Percentiles rank a stretch among this genome's conserved stretches.
phyloP scores from a whole-genome alignment of 257 asterid species.

The Primulina tabacum region DNA sequence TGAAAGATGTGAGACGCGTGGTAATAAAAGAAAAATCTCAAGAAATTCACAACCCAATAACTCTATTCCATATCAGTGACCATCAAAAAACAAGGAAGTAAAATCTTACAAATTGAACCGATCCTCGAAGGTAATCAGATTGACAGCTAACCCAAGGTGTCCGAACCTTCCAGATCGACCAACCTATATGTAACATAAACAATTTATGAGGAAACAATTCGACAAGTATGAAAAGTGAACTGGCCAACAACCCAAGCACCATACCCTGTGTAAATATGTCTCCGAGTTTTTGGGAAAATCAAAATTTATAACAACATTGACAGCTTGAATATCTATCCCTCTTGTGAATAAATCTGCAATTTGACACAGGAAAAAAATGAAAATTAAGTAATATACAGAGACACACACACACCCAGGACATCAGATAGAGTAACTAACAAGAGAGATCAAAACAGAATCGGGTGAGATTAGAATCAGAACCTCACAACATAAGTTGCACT shows the following conservation, averaged over 20 bases:
- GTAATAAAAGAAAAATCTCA: slow-evolving; percentile 12
- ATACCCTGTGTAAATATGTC: slow-evolving; percentile 54
- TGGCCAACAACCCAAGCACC: slow-evolving; percentile 1
- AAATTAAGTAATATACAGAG: background rate
- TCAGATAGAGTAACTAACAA: slow-evolving; percentile 38
- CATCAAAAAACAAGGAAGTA: background rate
- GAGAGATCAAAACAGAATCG: background rate
- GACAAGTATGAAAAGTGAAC: background rate
- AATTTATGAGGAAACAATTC: background rate
- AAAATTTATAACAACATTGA: slow-evolving; percentile 50
- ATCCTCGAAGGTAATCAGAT: slow-evolving; percentile 43
- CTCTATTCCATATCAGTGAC: background rate
- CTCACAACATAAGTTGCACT: background rate
- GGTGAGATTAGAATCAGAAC: slow-evolving; percentile 11
- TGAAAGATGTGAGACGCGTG: slow-evolving; percentile 26
- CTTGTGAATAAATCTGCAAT: slow-evolving; percentile 48
- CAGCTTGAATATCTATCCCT: slow-evolving; percentile 58
- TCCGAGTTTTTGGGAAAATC: slow-evolving; percentile 56
- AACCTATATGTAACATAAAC: slow-evolving; percentile 30
- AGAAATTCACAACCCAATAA: background rate
- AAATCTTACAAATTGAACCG: slow-evolving; percentile 39
- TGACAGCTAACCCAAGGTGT: slow-evolving; percentile 52
- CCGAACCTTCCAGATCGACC: slow-evolving; percentile 56
- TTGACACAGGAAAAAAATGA: background rate
- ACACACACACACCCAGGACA: slow-evolving; percentile 63